Conservation (phyloP, 345 rosid species). For the Psidium guajava region DNA sequence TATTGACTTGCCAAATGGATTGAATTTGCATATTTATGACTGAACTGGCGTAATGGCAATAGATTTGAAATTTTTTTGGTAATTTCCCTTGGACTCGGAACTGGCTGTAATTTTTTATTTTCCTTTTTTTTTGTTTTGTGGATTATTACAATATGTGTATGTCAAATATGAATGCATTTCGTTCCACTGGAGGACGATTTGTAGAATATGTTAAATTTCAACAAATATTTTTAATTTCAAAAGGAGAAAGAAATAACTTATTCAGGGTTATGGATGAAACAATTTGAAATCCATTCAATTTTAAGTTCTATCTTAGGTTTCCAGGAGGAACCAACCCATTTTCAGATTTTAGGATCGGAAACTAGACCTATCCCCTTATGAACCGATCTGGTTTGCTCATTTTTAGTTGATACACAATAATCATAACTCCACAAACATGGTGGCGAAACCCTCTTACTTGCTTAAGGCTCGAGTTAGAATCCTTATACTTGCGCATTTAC, state of each 20-base stretch:
- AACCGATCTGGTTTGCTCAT: background rate
- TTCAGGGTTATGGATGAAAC: background rate
- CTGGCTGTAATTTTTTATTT: background rate
- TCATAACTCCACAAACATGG: background rate
- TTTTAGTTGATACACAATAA: background rate
- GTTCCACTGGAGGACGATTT: background rate
- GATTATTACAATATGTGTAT: background rate
- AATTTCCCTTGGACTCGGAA: background rate
- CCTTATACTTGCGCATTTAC: background rate
- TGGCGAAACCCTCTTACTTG: background rate
- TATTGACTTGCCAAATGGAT: no score
- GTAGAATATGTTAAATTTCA: background rate
- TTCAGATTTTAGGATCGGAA: background rate
- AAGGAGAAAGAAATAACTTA: background rate
- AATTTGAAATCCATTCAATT: background rate
- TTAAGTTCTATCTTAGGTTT: accelerated
- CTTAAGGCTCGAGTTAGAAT: accelerated
- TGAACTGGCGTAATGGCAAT: no score
- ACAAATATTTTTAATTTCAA: background rate
- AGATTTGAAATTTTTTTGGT: no score
- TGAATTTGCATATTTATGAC: no score
- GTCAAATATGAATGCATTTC: background rate
- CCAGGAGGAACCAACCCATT: background rate
- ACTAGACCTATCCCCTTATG: background rate
- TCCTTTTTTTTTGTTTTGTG: background rate